phyloP scores from a whole-genome alignment of 345 rosid species.

The Salix purpurea region DNA sequence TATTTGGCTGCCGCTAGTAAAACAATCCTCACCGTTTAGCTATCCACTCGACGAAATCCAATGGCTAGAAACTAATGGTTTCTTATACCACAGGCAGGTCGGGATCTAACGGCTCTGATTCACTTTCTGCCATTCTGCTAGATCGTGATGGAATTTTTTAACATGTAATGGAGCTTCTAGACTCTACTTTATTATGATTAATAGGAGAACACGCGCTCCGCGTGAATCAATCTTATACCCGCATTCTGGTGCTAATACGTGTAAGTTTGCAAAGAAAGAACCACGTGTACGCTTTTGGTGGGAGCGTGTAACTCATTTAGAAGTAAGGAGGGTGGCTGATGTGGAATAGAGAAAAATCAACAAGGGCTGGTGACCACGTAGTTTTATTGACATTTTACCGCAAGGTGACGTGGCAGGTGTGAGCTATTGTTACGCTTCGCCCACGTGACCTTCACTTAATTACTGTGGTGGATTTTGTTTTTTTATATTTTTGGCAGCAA shows the following conservation, averaged over 20 bases:
- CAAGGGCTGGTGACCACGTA: not conserved
- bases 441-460: not conserved
- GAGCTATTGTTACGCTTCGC: not conserved
- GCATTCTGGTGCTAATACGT: not conserved
- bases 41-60: not conserved
- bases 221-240: not conserved
- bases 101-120: constrained; percentile 3
- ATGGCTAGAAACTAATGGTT: not conserved
- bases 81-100: constrained; percentile 1
- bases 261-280: rapidly evolving
- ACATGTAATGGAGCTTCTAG: not conserved
- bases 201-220: not conserved
- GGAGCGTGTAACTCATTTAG: not conserved
- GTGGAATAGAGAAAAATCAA: not conserved
- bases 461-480: too few relatives aligned
- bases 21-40: constrained; percentile 4
- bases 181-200: not conserved
- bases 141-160: not conserved
- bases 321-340: not conserved
- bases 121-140: not conserved
- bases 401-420: not conserved
- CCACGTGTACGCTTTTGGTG: not conserved
- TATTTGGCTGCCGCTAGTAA: not conserved
- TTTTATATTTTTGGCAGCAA: too few relatives aligned
- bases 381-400: not conserved